A percentile compares a stretch with the other conserved stretches of the same genome.
Evolutionary conservation across 1,139 yeast genomes (phyloP).

Genomic region (Pichia sp.): DNA sequence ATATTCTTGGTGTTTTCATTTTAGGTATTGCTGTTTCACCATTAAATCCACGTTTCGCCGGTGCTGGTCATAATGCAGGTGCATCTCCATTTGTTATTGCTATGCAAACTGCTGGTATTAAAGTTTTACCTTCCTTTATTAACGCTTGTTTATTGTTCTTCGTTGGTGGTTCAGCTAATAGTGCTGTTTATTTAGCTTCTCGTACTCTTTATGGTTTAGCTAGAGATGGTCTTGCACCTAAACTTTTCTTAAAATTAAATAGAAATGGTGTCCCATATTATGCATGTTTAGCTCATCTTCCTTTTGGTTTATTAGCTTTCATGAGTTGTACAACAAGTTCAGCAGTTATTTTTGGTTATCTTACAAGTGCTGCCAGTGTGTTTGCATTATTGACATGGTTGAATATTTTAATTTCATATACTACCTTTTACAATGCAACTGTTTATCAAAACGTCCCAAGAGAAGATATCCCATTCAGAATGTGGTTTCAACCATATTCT

Average conservation of each 20-base stretch:
- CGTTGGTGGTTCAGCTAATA: constrained; percentile 67
- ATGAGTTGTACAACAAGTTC: constrained; percentile 54
- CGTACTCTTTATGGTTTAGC: constrained; percentile 80
- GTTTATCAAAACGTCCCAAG: constrained; percentile 14
- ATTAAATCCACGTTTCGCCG: constrained; percentile 44
- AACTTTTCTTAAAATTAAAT: constrained; percentile 65
- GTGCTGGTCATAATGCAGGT: constrained; percentile 41
- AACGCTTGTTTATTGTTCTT: constrained; percentile 68
- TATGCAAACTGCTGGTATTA: constrained; percentile 49
- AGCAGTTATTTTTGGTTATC: constrained; percentile 54
- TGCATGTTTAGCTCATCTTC: constrained; percentile 26
- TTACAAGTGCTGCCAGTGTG: constrained; percentile 65
- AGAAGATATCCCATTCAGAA: constrained; percentile 18
- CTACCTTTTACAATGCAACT: constrained; percentile 54
- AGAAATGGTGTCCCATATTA: constrained; percentile 42
- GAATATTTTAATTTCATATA: constrained; percentile 54
- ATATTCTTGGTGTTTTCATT: constrained; percentile 51
- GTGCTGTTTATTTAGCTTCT: constrained; percentile 72
- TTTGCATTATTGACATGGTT: constrained; percentile 70
- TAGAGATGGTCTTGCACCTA: constrained; percentile 76
- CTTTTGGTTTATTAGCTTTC: constrained; percentile 39
- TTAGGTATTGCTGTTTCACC: constrained; percentile 68
- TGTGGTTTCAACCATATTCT: constrained; percentile 53
- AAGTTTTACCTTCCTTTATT: constrained; percentile 62
- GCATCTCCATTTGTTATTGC: constrained; percentile 80